Evolutionary conservation across 352 stramenopile genomes (phyloP), one percentile per base, ranked within the genome.

Genomic region (Aphanomyces astaci): DNA sequence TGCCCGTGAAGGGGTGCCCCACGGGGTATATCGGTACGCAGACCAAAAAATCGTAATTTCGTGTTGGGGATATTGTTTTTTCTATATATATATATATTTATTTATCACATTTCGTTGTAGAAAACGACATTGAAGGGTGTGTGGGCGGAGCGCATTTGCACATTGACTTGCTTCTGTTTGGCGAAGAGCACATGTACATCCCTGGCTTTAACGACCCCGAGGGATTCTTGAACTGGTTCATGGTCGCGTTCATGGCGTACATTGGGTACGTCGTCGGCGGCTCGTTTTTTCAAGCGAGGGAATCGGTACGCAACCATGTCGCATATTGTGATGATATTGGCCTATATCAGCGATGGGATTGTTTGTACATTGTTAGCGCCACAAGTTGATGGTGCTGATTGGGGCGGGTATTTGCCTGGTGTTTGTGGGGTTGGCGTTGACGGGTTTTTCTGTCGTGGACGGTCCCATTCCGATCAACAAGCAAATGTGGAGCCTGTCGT

Each of bases 401-500:
- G 51, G 51, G 11, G 19, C 51, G 7, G 27, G 51, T 39, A 10
- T 59, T 32, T 19, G 0, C 9, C 15, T 59, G 25, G 13, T 36
- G 17, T 25, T 59, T 11, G 11, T 32, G 4, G 51, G 51, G 4
- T n/a, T 59, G 25, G 51, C 19, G 4, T 30, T 59, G 25, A 28
- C 51, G 15, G 27, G 27, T 25, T 59, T 59, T 36, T 15, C 11
- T n/a, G 24, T 59, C 30, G 51, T 36, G 0, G 27, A 39, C 27
- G 51, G 51, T 22, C 25, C 27, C 19, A 80, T 95, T 28, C 85
- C 87, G 22, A 27, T 95, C 13, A 91, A 90, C 78, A 94, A 94
- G 78, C 91, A 94, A 60, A 54, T 92, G 22, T 94, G 86, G 82
- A 90, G 81, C 25, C 45, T 89, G 19, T 80, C 84, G 39, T 94